phyloP scores from a whole-genome alignment of 176 grass and related monocot species.

The Zea mays region Zm-B73-REFERENCE-NAM-5.0 NC_050097.1:22121001-22121500 shows the following conservation, averaged over 20 bases:
- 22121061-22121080: too few species aligned
- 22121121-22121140: slow-evolving; percentile 47
- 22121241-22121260: not conserved
- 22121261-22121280: slow-evolving; percentile 38
- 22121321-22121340: not conserved
- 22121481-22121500: too few species aligned
- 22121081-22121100: slow-evolving; percentile 4
- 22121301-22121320: not conserved
- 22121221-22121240: too few species aligned
- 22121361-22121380: not conserved
- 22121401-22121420: not conserved
- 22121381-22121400: not conserved
- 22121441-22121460: too few species aligned
- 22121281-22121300: slow-evolving; percentile 3
- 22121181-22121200: not conserved
- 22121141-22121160: not conserved
- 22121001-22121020: slow-evolving; percentile 13
- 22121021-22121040: not conserved
- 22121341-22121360: not conserved
- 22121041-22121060: not conserved
- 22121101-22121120: not conserved
- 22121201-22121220: slow-evolving; percentile 22
- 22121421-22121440: too few species aligned
- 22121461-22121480: too few species aligned
- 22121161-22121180: not conserved